Conservation (phyloP, 2,329 filamentous ascomycete species). For the Escovopsis sp. region DNA sequence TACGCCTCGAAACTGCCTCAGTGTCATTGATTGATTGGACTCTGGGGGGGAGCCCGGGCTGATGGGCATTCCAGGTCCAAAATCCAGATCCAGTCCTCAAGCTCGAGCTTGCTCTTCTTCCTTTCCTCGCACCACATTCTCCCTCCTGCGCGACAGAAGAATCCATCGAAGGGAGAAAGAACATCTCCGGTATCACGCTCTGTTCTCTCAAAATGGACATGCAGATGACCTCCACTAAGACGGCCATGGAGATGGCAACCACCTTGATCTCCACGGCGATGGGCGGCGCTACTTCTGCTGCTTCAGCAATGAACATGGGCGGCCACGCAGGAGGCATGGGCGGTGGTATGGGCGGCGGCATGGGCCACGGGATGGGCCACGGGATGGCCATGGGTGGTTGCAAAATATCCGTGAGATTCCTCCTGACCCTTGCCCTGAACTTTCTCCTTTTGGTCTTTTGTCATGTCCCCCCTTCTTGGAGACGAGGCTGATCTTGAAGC, state of each 20-base stretch:
- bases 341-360: constrained; percentile 6
- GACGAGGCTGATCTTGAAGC: not conserved
- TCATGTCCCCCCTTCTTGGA: too few relatives aligned
- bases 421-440: not conserved
- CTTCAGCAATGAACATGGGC: not conserved
- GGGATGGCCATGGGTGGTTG: constrained; percentile 20
- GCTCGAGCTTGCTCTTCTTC: too few relatives aligned
- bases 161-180: too few relatives aligned
- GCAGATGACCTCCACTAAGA: constrained; percentile 2
- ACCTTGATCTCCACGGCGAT: not conserved
- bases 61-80: too few relatives aligned
- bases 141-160: too few relatives aligned
- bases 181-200: not conserved
- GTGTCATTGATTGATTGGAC: too few relatives aligned
- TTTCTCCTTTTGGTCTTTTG: not conserved
- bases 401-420: constrained; percentile 23
- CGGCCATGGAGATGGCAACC: constrained; percentile 2
- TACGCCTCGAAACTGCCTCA: too few relatives aligned
- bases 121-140: too few relatives aligned
- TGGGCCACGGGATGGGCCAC: constrained; percentile 6
- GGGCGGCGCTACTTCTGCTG: not conserved
- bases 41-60: too few relatives aligned
- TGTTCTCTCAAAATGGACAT: not conserved
- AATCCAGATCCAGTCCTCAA: too few relatives aligned
- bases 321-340: constrained; percentile 5